Conservation (phyloP, 164 flowering plant species). For the Vitis rotundifolia region DNA sequence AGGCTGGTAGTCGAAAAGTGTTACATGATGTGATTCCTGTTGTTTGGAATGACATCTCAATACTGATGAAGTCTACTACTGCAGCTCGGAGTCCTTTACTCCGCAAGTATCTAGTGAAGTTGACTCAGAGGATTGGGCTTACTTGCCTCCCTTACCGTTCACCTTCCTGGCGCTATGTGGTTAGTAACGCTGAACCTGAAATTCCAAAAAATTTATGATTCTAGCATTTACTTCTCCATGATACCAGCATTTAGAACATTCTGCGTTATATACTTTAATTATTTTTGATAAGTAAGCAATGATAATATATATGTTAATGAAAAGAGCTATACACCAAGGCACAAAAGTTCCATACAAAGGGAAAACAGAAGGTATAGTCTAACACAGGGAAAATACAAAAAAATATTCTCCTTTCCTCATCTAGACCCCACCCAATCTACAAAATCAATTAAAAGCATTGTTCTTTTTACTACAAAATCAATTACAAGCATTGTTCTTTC, state of each 20-base stretch:
- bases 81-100: constrained; percentile 84
- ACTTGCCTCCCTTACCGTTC: constrained; percentile 77
- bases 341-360: no score
- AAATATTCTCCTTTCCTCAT: no score
- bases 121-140: constrained; percentile 81
- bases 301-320: no score
- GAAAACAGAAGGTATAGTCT: no score
- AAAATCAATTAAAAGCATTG: no score
- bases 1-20: constrained; percentile 68
- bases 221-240: neutral
- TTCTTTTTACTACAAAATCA: no score
- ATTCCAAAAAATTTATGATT: neutral
- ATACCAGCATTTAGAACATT: neutral
- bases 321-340: no score
- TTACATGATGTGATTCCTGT: constrained; percentile 61
- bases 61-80: constrained; percentile 55
- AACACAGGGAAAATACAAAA: no score
- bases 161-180: constrained; percentile 88
- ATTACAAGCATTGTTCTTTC: no score
- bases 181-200: constrained; percentile 26
- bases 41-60: constrained; percentile 69
- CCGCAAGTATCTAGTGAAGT: constrained; percentile 83
- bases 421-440: no score
- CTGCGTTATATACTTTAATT: no score
- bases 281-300: no score